phyloP scores from a whole-genome alignment of 176 grass and related monocot species.

The Urochloa ruziziensis region DNA sequence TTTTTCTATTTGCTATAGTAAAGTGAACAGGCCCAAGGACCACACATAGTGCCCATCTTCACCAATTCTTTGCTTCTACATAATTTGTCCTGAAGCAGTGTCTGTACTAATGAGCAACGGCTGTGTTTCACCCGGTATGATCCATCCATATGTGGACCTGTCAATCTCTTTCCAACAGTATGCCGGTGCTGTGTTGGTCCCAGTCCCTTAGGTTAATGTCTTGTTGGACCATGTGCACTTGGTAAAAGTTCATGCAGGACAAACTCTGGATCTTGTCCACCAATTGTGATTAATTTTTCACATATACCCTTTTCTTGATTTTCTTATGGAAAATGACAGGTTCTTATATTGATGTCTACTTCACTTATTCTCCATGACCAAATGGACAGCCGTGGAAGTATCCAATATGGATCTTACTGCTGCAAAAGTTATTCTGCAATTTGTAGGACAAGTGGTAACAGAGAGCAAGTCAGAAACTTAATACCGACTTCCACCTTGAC shows the following conservation, averaged over 20 bases:
- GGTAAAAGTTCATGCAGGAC: conserved; percentile 13
- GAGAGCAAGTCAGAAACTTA: not conserved
- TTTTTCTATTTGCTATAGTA: not conserved
- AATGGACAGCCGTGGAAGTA: not conserved
- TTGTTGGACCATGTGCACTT: conserved; percentile 22
- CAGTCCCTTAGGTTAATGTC: conserved; percentile 18
- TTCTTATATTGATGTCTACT: not conserved
- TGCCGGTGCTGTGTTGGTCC: not conserved
- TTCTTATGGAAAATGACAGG: not conserved
- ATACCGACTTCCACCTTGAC: conserved; percentile 1
- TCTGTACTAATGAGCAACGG: not conserved
- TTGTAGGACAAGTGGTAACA: conserved; percentile 6
- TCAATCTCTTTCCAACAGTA: conserved; percentile 22
- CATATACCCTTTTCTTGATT: not conserved
- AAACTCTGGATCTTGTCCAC: conserved; percentile 13
- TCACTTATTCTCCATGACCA: conserved; percentile 17
- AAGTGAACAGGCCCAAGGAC: not conserved
- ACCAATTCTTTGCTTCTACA: not conserved
- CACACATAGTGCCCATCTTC: not conserved
- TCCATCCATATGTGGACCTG: not conserved
- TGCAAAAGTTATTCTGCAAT: conserved; percentile 13
- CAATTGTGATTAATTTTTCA: not conserved
- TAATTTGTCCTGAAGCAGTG: not conserved
- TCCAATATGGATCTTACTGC: conserved; percentile 10
- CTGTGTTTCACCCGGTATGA: not conserved